Evolutionary conservation across 2,329 filamentous ascomycete species (phyloP), one percentile per base, ranked within the genome.

Genomic region (Albifimbria verrucaria): DNA sequence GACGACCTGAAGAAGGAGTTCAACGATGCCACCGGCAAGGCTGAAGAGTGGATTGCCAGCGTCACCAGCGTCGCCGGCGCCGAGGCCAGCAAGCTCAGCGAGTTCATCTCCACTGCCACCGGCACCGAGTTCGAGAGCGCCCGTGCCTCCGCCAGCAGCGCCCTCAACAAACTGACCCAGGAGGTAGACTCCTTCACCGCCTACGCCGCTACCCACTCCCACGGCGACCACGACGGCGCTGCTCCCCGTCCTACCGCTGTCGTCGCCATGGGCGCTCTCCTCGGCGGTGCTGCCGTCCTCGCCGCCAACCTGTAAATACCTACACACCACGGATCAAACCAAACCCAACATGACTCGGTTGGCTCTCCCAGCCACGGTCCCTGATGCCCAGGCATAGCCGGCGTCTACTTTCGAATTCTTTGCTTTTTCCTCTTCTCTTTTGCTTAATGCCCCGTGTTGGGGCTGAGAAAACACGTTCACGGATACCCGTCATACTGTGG

Each of bases 261-360:
- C 24, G 58, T 78, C 42, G 76, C 71, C 20, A 64, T 79, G 46
- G 76, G 76, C 26, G 76, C 75, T 22, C 66, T 79, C 53, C 64
- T 78, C 48, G 77, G 76, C 22, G 77, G 76, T 59, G 75, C 72
- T 3, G 77, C 74, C 49, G 53, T 77, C 49, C 57, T 77, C 47
- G 26, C 15, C 9, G 70, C 64, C 61, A 77, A 77, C 68, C 52
- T 78, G 61, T 79, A 76, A 70, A 60, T 44, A 45, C 18, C n/a
- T n/a, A n/a, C n/a, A n/a, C n/a, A 46, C 32, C 25, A 32, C 5
- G 41, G 20, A 48, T 54, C 43, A 9, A n/a, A n/a, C n/a, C n/a
- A n/a, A n/a, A n/a, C n/a, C n/a, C n/a, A n/a, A n/a, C n/a, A n/a
- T n/a, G n/a, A n/a, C n/a, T n/a, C n/a, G n/a, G n/a, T n/a, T n/a